phyloP scores from a whole-genome alignment of 306 rosid genomes.

The Benincasa hispida region DNA sequence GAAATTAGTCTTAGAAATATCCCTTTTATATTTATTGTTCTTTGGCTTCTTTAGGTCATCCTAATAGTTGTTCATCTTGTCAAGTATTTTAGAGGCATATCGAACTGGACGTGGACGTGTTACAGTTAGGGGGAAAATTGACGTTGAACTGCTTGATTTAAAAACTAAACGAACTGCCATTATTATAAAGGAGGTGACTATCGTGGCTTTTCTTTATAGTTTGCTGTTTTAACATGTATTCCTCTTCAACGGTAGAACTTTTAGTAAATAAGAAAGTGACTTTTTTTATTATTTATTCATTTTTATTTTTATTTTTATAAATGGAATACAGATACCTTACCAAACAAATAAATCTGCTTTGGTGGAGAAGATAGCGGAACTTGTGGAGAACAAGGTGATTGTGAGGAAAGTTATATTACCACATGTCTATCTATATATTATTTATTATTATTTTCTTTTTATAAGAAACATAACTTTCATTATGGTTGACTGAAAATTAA shows the following conservation, averaged over 20 bases:
- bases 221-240: constrained; percentile 2
- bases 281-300: no score
- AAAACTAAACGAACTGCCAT: constrained; percentile 64
- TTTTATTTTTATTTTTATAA: constrained; percentile 8
- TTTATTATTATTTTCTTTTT: no score
- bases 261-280: not conserved
- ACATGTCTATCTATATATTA: not conserved
- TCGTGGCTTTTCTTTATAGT: constrained; percentile 10
- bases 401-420: not conserved
- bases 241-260: not conserved
- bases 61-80: constrained; percentile 20
- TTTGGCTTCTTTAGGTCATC: not conserved
- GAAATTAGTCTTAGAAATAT: not conserved
- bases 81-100: constrained; percentile 87
- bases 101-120: constrained; percentile 86
- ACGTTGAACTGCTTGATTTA: constrained; percentile 77
- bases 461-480: no score
- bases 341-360: constrained; percentile 84
- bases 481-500: not conserved
- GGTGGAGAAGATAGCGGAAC: constrained; percentile 94
- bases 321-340: constrained; percentile 68
- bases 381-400: constrained; percentile 81
- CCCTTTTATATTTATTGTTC: not conserved
- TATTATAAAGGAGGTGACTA: constrained; percentile 67
- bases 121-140: constrained; percentile 84